Evolutionary conservation across 305 asterid species (phyloP).

Genomic region (Salvia sclarea): DNA sequence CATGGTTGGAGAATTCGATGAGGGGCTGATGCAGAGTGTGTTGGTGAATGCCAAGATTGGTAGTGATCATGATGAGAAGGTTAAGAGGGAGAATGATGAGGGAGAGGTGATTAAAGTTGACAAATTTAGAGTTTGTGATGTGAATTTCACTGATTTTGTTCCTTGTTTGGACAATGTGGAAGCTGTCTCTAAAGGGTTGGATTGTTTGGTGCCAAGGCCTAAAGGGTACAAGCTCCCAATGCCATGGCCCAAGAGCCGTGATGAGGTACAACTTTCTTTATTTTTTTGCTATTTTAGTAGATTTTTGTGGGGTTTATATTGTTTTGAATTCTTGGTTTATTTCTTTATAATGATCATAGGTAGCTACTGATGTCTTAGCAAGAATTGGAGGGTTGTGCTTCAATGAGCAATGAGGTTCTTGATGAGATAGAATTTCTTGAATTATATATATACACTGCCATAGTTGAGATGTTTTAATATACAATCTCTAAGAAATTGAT

Average conservation of each 20-base stretch:
- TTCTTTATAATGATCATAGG: constrained; percentile 8
- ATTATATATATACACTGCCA: too few species aligned
- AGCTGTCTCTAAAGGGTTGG: constrained; percentile 38
- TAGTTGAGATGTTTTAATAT: too few species aligned
- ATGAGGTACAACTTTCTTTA: constrained; percentile 48
- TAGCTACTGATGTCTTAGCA: background rate
- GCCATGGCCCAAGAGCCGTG: constrained; percentile 68
- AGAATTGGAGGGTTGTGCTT: background rate
- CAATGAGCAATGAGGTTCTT: too few species aligned
- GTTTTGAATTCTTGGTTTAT: background rate
- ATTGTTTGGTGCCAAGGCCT: constrained; percentile 67
- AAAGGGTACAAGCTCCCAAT: constrained; percentile 54
- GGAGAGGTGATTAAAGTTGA: constrained; percentile 39
- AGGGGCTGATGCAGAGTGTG: constrained; percentile 42
- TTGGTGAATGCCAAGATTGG: constrained; percentile 35
- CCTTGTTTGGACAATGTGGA: constrained; percentile 55
- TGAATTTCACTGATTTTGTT: constrained; percentile 40
- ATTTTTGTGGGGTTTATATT: background rate
- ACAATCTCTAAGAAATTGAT: too few species aligned
- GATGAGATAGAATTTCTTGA: too few species aligned
- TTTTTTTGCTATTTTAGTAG: background rate
- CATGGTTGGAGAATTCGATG: constrained; percentile 59
- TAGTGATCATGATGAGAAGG: constrained; percentile 27
- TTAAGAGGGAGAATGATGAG: constrained; percentile 23
- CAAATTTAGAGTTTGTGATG: constrained; percentile 55